Base-by-base conservation (phyloP, 805 yeast species). In the Nakazawaea ishiwadae region DNA sequence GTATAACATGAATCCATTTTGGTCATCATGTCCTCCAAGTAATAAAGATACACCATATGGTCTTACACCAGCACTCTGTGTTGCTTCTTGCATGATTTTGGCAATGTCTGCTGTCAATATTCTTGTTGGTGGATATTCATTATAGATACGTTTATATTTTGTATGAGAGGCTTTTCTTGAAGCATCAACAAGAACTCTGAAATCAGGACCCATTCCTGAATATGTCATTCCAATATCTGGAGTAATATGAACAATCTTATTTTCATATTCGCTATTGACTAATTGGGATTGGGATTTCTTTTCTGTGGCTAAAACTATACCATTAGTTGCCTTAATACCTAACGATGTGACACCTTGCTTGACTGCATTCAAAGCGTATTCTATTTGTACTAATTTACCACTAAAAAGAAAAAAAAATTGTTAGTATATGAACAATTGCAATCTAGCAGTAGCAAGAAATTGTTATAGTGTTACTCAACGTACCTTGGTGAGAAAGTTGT, bases 141-240 rank as follows among this genome's bases (percentile, higher is more conserved):
- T 90, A 68, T 91, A 93, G 47, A 90, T 72, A 59, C 96, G 79
- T 68, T 91, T 90, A 66, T 93, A 93, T 56, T 84, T 77, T 17
- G 96, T 81, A 62, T 93, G 98, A 33, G 97, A 86, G 45, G 85
- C 81, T 63, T 88, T 90, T 54, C 99, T 79, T 9, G 98, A 88
- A 62, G 84, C 84, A 66, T 93, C 98, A 38, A 90, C 88, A 26
- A 93, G 74, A 12, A 93, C 96, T 50, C 99, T 76, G 69, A 85
- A 93, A 62, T 93, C 99, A 17, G 99, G 99, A 19, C 98, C 98
- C 98, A 93, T 90, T 15, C 99, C 99, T 5, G 96, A 75, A 65
- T 93, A 93, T 4, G 95, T 90, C 75, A 93, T 88, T 44, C 97
- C 99, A 53, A 91, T 85, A 59, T 93, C 89, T 28, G 99, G 98